Evolutionary conservation across 176 grass and related monocot species (phyloP).

Genomic region (Raddia distichophylla): DNA sequence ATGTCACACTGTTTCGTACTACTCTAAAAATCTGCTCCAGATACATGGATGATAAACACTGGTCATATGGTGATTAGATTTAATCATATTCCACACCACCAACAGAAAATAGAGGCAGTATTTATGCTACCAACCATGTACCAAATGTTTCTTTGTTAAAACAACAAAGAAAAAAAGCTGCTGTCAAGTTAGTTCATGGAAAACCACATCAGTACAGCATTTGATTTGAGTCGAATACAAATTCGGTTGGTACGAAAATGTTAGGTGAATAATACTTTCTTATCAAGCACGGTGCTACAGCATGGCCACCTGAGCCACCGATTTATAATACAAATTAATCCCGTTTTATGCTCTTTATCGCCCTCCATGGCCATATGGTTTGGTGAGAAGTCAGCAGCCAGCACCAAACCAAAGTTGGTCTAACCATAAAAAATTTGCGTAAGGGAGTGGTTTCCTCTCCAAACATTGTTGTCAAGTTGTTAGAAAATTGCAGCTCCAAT

Average conservation of each 20-base stretch:
- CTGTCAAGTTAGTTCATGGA: constrained; percentile 1
- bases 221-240: constrained; percentile 15
- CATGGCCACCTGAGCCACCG: constrained; percentile 25
- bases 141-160: not conserved
- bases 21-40: not conserved
- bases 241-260: constrained; percentile 8
- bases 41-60: not conserved
- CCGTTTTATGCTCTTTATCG: constrained; percentile 6
- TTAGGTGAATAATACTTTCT: constrained; percentile 15
- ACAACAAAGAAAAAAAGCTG: not conserved
- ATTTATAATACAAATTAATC: not conserved
- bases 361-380: not conserved
- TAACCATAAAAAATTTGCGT: constrained; percentile 38
- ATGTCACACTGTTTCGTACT: not conserved
- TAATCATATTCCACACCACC: not conserved
- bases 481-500: constrained; percentile 3
- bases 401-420: constrained; percentile 43
- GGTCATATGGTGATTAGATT: not conserved
- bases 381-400: constrained; percentile 42
- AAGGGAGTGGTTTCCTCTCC: constrained; percentile 35
- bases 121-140: constrained; percentile 19
- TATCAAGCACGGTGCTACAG: constrained; percentile 10
- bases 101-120: not conserved
- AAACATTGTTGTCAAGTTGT: constrained; percentile 47
- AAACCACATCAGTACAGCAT: not conserved